Evolutionary conservation across 768 basidiomycete genomes (phyloP), one percentile per base, ranked within the genome.

Genomic region (Phaeotremella skinneri): DNA sequence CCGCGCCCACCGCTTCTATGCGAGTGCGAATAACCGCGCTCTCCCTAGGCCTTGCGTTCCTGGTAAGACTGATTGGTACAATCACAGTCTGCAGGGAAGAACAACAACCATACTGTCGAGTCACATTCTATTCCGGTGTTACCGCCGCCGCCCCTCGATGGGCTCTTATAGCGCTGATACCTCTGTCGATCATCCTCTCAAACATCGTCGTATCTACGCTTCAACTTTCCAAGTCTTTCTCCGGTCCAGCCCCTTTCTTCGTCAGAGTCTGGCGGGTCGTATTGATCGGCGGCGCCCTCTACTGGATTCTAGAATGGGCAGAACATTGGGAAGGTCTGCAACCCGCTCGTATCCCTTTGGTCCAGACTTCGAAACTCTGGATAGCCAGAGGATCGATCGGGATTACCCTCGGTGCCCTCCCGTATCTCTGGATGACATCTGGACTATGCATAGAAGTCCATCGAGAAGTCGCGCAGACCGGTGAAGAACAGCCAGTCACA

Each of bases 61-160:
- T 86, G 63, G 82, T 87, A 6, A 83, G 94, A 6, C 70, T 89
- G n/a, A 87, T 91, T 77, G 82, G 86, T 0, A 78, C 83, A 48
- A 90, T 88, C 73, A 94, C 92, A 0, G 84, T 91, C 7, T 98
- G 94, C 71, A 81, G 96, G 62, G 94, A 99, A 75, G 94, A 98
- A 72, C 94, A 97, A 76, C 86, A 89, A 39, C 86, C 90, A 0
- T 88, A 84, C 74, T 99, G 96, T 72, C 81, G 83, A 61, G 87
- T 92, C 54, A 93, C 94, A 0, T 98, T 93, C 79, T 96, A 89
- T 73, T 80, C 85, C 0, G 87, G 88, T 0, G 83, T 86, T 0
- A 78, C 85, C 0, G 85, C 88, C 5, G 79, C 85, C 2, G 85
- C 90, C 0, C 87, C 90, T 0, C 49, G 79, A 1, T 78, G 80